Conservation (phyloP, 2,329 filamentous ascomycete species). For the Pseudogymnoascus sp. region DNA sequence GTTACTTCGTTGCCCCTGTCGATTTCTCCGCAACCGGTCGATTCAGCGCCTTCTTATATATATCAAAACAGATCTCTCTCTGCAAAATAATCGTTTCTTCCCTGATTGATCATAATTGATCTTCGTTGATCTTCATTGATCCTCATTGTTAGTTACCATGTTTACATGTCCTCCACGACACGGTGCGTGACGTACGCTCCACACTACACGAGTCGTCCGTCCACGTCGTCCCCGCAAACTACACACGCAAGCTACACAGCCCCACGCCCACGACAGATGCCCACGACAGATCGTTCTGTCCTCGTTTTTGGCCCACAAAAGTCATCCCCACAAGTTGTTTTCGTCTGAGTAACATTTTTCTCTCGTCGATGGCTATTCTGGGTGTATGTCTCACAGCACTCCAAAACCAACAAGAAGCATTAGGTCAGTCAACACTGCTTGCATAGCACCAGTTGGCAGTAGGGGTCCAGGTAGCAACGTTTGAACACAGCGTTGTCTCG, state of each 20-base stretch:
- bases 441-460: conserved; percentile 1
- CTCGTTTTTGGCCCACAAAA: conserved; percentile 4
- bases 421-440: neutral
- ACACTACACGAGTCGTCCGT: conserved; percentile 5
- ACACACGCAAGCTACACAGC: neutral
- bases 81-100: neutral
- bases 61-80: neutral
- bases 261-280: neutral
- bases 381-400: neutral
- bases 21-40: neutral
- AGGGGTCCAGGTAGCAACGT: conserved; percentile 2
- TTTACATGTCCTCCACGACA: neutral
- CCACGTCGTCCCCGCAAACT: conserved; percentile 1
- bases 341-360: neutral
- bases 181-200: conserved; percentile 1
- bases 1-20: neutral
- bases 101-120: neutral
- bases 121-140: neutral
- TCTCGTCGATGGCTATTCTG: neutral
- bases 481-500: conserved; percentile 2
- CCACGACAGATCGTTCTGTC: neutral
- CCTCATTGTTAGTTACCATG: neutral
- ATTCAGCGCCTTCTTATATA: neutral
- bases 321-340: neutral
- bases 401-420: neutral